phyloP scores from a whole-genome alignment of 768 basidiomycete species.

The Leccinum olivaceopallidum region DNA sequence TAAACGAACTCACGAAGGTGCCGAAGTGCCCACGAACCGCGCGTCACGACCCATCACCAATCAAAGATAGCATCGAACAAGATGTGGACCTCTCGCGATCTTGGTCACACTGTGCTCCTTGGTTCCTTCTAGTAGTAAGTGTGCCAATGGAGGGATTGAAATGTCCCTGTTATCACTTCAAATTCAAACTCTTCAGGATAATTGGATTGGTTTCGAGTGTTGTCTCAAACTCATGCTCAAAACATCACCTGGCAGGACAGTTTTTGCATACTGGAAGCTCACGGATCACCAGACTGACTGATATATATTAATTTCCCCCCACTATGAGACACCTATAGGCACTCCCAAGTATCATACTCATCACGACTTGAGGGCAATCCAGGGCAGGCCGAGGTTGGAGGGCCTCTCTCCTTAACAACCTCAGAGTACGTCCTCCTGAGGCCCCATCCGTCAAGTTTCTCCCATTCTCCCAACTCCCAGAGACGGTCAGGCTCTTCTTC shows the following conservation, averaged over 20 bases:
- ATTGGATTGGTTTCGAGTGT: not conserved
- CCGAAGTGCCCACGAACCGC: too few relatives aligned
- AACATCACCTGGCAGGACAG: not conserved
- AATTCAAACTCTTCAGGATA: not conserved
- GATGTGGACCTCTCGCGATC: too few relatives aligned
- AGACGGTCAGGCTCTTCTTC: constrained; percentile 8
- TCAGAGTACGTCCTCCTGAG: constrained; percentile 26
- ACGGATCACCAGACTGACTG: not conserved
- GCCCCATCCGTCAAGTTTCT: constrained; percentile 18
- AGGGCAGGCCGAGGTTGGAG: not conserved
- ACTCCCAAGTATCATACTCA: constrained; percentile 20
- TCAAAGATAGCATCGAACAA: too few relatives aligned
- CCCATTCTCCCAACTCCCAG: constrained; percentile 22
- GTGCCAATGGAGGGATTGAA: not conserved
- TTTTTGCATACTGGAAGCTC: not conserved
- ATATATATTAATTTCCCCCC: too few relatives aligned
- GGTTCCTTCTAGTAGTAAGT: too few relatives aligned
- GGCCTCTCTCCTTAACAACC: constrained; percentile 13
- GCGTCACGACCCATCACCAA: too few relatives aligned
- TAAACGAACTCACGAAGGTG: too few relatives aligned
- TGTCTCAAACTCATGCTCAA: not conserved
- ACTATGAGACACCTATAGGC: constrained; percentile 6
- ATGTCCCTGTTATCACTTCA: not conserved
- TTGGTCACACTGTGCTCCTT: too few relatives aligned
- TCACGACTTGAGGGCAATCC: too few relatives aligned